phyloP scores from a whole-genome alignment of 257 asterid species.

The Nyctanthes arbortristis region DNA sequence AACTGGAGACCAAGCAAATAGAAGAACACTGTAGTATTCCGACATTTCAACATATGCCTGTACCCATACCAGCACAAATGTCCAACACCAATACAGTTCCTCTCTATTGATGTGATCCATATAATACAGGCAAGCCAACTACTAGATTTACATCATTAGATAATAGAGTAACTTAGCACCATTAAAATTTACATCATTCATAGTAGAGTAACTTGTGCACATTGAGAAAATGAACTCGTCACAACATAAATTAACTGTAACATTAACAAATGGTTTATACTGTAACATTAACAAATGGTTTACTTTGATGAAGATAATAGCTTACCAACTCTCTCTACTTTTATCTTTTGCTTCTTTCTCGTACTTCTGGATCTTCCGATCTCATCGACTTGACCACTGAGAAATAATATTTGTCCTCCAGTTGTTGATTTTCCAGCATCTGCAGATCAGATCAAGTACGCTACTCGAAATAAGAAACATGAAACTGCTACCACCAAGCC shows the following conservation, averaged over 20 bases:
- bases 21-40: background rate
- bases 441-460: constrained; percentile 33
- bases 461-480: constrained; percentile 12
- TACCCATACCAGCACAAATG: no score
- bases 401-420: constrained; percentile 89
- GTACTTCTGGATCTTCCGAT: constrained; percentile 92
- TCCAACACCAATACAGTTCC: background rate
- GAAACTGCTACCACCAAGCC: constrained; percentile 6
- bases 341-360: constrained; percentile 98
- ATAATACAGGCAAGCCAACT: constrained; percentile 1
- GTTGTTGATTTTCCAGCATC: constrained; percentile 99
- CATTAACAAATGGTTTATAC: no score
- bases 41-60: no score
- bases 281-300: background rate
- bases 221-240: constrained; percentile 3
- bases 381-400: constrained; percentile 99
- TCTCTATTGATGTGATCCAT: background rate
- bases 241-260: no score
- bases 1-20: constrained; percentile 7
- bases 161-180: no score
- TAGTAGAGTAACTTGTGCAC: background rate
- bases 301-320: constrained; percentile 18
- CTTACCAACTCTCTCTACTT: constrained; percentile 97
- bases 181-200: no score
- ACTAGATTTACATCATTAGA: constrained; percentile 1